phyloP scores from a whole-genome alignment of 768 basidiomycete genomes.

The Mycena alexandri region DNA sequence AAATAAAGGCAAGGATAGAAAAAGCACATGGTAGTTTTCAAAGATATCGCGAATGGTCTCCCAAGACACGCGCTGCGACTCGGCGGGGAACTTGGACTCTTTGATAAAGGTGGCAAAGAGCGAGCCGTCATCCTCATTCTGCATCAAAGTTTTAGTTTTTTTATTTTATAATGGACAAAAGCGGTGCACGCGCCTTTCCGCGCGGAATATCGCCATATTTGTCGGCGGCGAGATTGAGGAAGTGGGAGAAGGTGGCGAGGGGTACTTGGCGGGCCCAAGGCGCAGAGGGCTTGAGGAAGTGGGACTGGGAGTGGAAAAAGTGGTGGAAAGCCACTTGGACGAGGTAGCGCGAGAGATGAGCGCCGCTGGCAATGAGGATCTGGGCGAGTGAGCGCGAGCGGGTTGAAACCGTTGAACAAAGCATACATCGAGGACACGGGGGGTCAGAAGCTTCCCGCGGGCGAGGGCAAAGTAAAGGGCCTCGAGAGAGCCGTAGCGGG shows the following conservation, averaged over 20 bases:
- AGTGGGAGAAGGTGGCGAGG: constrained; percentile 71
- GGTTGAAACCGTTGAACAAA: constrained; percentile 35
- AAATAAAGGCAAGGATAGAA: constrained; percentile 29
- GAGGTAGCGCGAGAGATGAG: constrained; percentile 83
- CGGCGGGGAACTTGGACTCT: constrained; percentile 74
- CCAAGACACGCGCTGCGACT: constrained; percentile 70
- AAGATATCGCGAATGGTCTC: constrained; percentile 75
- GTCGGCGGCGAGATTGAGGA: constrained; percentile 69
- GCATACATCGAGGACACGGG: constrained; percentile 78
- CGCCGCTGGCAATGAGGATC: constrained; percentile 82
- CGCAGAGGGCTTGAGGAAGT: constrained; percentile 73
- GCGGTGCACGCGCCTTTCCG: constrained; percentile 58
- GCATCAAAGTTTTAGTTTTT: not conserved
- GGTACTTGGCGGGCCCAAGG: constrained; percentile 78
- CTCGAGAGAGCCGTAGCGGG: constrained; percentile 76
- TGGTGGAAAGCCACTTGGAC: constrained; percentile 84
- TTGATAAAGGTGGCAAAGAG: constrained; percentile 75
- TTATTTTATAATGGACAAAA: not conserved
- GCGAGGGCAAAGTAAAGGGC: constrained; percentile 84
- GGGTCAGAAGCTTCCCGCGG: constrained; percentile 73
- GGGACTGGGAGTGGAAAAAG: constrained; percentile 77
- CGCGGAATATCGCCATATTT: constrained; percentile 76
- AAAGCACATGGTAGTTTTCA: constrained; percentile 76
- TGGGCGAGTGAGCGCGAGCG: constrained; percentile 46
- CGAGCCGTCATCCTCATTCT: constrained; percentile 82